A percentile compares a stretch with the other conserved stretches of the same genome.
These are phyloP conservation scores for Malus domestica DNA, from an alignment of 306 rosid species.

Conservation along the genomic window DNA sequence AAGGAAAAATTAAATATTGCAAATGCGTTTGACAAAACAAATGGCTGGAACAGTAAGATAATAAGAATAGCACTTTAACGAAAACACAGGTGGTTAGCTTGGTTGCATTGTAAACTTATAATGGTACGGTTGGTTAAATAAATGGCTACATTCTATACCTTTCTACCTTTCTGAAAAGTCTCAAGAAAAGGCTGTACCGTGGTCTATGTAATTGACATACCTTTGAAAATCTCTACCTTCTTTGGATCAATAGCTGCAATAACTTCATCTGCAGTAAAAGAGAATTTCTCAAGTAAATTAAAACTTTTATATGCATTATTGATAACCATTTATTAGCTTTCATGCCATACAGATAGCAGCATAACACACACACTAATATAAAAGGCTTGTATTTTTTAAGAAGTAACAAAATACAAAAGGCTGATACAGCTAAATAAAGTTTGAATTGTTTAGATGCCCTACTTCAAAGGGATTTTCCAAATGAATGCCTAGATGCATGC, in stretches of 20 bases:
- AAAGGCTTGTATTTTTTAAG: neutral
- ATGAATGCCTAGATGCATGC: neutral
- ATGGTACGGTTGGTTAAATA: neutral
- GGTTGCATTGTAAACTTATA: neutral
- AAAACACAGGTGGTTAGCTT: neutral
- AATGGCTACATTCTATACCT: neutral
- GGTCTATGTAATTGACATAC: constrained; percentile 27
- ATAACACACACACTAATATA: neutral
- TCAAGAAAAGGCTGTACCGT: neutral
- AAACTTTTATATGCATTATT: neutral
- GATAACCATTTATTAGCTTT: neutral
- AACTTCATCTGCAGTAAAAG: constrained; percentile 60
- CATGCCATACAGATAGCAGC: neutral
- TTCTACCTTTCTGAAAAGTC: neutral
- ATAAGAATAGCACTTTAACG: neutral
- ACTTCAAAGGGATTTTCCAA: neutral
- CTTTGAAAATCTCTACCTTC: constrained; percentile 88
- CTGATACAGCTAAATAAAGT: neutral
- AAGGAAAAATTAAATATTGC: neutral
- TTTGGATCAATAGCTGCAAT: constrained; percentile 80
- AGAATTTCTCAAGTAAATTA: constrained; percentile 10
- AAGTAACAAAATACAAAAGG: neutral
- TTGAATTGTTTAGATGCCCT: neutral
- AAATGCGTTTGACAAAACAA: neutral
- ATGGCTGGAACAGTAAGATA: neutral